Conservation (phyloP, 345 rosid genomes). For the Citrus unshiu region DNA sequence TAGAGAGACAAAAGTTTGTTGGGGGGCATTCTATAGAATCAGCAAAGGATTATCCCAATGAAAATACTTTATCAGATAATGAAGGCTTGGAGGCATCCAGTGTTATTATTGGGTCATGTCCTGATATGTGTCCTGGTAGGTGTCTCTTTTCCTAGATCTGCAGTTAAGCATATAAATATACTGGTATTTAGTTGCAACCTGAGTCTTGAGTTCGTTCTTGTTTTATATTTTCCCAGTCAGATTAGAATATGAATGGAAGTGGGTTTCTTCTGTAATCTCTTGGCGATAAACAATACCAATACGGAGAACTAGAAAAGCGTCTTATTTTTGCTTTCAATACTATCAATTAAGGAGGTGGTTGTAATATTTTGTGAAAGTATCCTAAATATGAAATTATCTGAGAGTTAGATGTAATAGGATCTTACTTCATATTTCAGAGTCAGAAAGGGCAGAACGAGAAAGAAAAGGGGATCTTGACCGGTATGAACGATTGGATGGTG, state of each 20-base stretch:
- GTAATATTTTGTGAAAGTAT: constrained; percentile 6
- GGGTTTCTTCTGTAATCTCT: not conserved
- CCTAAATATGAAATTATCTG: not conserved
- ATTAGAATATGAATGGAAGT: not conserved
- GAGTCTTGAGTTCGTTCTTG: not conserved
- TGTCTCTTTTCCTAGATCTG: constrained; percentile 17
- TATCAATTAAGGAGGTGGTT: not conserved
- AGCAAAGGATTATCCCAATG: constrained; percentile 33
- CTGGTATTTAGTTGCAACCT: constrained; percentile 11
- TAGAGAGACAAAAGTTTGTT: constrained; percentile 26
- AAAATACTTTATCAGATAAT: constrained; percentile 37
- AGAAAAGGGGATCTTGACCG: constrained; percentile 98
- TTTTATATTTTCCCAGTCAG: not conserved
- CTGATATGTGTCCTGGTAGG: constrained; percentile 95
- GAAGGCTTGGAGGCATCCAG: constrained; percentile 50
- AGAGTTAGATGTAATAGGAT: constrained; percentile 11
- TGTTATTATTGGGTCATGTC: constrained; percentile 71
- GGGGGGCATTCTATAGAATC: constrained; percentile 28
- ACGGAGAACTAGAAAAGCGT: not conserved
- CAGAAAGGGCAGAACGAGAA: constrained; percentile 90
- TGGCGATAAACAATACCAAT: constrained; percentile 7
- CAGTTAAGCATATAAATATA: constrained; percentile 12
- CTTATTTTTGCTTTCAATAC: not conserved
- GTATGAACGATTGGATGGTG: constrained; percentile 91
- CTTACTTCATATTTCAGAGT: constrained; percentile 47